Base-by-base conservation (phyloP, 2,329 filamentous ascomycete genomes). In the Didymella pinodella region DNA sequence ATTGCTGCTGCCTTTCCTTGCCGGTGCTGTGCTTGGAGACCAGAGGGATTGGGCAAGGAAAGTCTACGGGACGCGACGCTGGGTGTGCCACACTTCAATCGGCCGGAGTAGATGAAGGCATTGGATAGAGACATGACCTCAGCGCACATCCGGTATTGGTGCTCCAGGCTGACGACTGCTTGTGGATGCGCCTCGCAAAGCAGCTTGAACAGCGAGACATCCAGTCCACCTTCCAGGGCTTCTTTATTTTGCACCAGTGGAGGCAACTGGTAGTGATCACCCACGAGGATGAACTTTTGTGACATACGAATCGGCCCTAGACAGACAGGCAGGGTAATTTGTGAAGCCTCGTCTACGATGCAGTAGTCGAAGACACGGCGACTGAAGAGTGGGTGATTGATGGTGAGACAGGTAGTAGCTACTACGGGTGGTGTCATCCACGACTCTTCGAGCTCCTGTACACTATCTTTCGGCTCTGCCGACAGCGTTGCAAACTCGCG, bases 101-200 rank as follows among this genome's bases (percentile, higher is more conserved):
- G 86, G 4, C 93, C 94, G n/a, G 89, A 84, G 79, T 99, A 99
- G 69, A 99, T 97, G 55, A 99, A 85, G 1, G 86, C 90, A 76
- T 97, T 99, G 63, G 92, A 96, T 14, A 99, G 84, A 2, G 89
- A 85, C 94, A 98, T 98, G 61, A 99, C 91, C 62, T 99, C 95
- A 66, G 95, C 91, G 70, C 92, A 97, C 95, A 99, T 99, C 61
- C 95, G 92, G 74, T 99, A 99, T 75, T 99, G 95, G 71, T 97
- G 93, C 69, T 95, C 93, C 1, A 99, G 85, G 63, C 91, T 96
- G 62, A 96, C 92, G 2, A 99, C 93, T 0, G 93, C 93, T 46
- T 87, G 82, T 0, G 95, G 93, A 63, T 98, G 93, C 0, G 86
- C 85, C 70, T 98, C 95, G 0, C 93, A 97, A 12, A 99, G 85